Percentiles rank a stretch among this genome's conserved stretches.
Evolutionary conservation across 371 early-diverging fungal genomes (phyloP).

Genomic region (Lichtheimia ramosa): DNA sequence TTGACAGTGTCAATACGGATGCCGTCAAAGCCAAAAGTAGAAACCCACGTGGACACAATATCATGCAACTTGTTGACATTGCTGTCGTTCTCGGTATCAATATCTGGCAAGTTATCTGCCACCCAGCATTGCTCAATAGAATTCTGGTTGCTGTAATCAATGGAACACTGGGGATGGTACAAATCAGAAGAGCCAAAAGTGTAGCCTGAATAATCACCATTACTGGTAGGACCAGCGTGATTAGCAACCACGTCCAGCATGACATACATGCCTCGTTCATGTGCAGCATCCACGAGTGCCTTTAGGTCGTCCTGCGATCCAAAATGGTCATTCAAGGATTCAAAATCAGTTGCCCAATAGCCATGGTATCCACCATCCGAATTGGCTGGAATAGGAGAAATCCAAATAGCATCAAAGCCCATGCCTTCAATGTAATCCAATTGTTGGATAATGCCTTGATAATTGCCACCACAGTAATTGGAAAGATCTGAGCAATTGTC

Average conservation of each 20-base stretch:
- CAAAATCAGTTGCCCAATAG: conserved; percentile 43
- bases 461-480: conserved; percentile 47
- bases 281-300: conserved; percentile 34
- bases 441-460: conserved; percentile 30
- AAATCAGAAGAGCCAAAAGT: conserved; percentile 18
- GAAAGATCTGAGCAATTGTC: conserved; percentile 21
- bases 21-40: conserved; percentile 39
- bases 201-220: conserved; percentile 22
- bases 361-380: conserved; percentile 28
- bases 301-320: conserved; percentile 38
- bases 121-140: conserved; percentile 32
- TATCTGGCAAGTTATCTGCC: conserved; percentile 26
- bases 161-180: conserved; percentile 26
- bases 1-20: conserved; percentile 50
- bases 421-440: conserved; percentile 38
- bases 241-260: conserved; percentile 53
- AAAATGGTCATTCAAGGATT: conserved; percentile 37
- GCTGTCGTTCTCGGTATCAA: conserved; percentile 37
- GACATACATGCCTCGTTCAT: conserved; percentile 32
- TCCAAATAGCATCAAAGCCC: conserved; percentile 52
- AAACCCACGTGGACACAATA: conserved; percentile 25
- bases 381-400: conserved; percentile 39
- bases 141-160: conserved; percentile 25
- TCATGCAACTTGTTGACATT: conserved; percentile 23
- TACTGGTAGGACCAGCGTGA: conserved; percentile 36